Conservation (phyloP, 768 basidiomycete genomes). For the Dioszegia aurantiaca region DNA sequence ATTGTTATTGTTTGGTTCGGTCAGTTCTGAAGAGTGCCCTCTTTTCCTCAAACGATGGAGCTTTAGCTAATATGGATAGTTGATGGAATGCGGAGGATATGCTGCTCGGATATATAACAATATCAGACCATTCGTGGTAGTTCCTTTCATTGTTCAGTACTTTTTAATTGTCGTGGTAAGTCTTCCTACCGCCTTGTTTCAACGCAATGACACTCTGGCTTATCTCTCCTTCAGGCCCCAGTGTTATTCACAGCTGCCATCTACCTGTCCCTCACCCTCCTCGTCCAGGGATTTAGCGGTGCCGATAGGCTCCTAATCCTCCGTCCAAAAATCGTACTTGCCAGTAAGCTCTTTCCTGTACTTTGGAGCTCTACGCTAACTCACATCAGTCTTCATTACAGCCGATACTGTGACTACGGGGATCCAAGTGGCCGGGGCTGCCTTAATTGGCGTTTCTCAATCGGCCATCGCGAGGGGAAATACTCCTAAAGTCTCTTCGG, state of each 20-base stretch:
- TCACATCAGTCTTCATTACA: slow-evolving; percentile 4
- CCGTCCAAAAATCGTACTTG: slow-evolving; percentile 39
- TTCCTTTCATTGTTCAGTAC: slow-evolving; percentile 48
- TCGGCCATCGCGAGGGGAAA: slow-evolving; percentile 31
- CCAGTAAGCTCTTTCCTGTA: slow-evolving; percentile 27
- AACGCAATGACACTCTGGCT: too few relatives aligned
- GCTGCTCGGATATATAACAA: slow-evolving; percentile 39
- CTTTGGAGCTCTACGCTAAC: not conserved
- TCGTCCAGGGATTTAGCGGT: slow-evolving; percentile 30
- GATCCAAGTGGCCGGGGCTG: slow-evolving; percentile 51
- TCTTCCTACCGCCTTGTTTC: not conserved
- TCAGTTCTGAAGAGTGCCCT: slow-evolving; percentile 31
- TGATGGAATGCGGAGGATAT: slow-evolving; percentile 51
- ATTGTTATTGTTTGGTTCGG: slow-evolving; percentile 42
- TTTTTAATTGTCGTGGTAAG: slow-evolving; percentile 48
- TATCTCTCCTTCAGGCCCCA: slow-evolving; percentile 31
- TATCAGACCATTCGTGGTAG: slow-evolving; percentile 40
- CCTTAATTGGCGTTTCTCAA: slow-evolving; percentile 51
- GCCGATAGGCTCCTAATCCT: slow-evolving; percentile 38
- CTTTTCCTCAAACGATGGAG: too few relatives aligned
- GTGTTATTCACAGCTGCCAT: slow-evolving; percentile 50
- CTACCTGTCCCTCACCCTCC: slow-evolving; percentile 45
- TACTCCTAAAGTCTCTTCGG: slow-evolving; percentile 31
- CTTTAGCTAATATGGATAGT: slow-evolving; percentile 20
- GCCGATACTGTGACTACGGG: slow-evolving; percentile 23